Evolutionary conservation across 176 grass and related monocot genomes (phyloP).

Genomic region (Aechmea fasciata): DNA sequence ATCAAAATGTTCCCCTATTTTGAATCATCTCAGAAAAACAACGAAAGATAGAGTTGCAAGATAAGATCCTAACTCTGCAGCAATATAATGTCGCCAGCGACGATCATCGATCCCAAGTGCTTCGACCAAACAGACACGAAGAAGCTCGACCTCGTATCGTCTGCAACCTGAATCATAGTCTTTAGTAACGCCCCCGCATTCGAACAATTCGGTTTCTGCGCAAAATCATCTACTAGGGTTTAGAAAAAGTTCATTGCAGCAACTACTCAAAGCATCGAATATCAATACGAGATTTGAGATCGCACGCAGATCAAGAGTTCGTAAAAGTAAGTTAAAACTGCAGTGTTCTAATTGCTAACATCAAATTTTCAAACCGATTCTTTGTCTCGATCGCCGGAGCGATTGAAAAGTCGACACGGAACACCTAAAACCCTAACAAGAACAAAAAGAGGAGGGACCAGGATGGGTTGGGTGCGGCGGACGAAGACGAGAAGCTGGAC

Average conservation of each 20-base stretch:
- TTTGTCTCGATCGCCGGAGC: too few relatives aligned
- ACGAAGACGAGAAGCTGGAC: constrained; percentile 52
- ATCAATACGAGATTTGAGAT: neutral
- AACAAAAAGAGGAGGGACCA: constrained; percentile 18
- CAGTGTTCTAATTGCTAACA: too few relatives aligned
- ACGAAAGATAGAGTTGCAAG: neutral
- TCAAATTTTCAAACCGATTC: too few relatives aligned
- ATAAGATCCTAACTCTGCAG: constrained; percentile 40
- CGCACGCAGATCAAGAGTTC: neutral
- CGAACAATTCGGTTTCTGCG: constrained; percentile 31
- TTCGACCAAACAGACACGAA: constrained; percentile 42
- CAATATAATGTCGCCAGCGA: constrained; percentile 37
- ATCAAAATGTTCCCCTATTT: too few relatives aligned
- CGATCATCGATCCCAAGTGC: constrained; percentile 13
- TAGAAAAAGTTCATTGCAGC: neutral
- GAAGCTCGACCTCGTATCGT: constrained; percentile 43
- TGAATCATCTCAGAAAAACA: neutral
- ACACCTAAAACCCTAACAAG: too few relatives aligned
- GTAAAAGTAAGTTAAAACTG: too few relatives aligned
- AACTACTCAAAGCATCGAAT: neutral
- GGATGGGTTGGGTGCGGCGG: constrained; percentile 18
- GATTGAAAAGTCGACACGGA: too few relatives aligned
- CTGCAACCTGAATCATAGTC: constrained; percentile 32
- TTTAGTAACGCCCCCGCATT: constrained; percentile 28
- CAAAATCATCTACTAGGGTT: neutral